Percentiles rank a stretch among this genome's conserved stretches.
These are phyloP conservation scores for Macaranga tanarius DNA, from an alignment of 441 rosid species.

Conservation along the genomic window DNA sequence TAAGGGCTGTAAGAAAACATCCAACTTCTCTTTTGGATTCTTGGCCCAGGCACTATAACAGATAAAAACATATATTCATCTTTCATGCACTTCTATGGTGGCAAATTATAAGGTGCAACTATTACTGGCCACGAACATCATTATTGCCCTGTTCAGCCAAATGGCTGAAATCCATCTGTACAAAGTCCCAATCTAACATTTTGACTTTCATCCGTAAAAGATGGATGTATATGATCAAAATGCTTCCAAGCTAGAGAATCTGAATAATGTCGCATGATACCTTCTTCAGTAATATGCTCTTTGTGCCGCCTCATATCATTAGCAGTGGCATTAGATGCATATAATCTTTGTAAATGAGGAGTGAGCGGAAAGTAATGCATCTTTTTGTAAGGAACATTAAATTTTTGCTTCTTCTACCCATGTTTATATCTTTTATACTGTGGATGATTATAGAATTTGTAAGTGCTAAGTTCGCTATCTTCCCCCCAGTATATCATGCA, in stretches of 20 bases:
- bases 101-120: no score
- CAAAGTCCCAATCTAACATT: not conserved
- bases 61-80: no score
- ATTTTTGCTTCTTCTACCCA: no score
- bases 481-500: no score
- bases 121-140: no score
- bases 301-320: not conserved
- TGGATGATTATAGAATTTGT: no score
- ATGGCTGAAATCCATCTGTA: not conserved
- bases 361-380: no score
- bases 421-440: no score
- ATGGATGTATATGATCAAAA: not conserved
- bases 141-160: not conserved
- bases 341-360: no score
- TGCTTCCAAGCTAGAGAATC: not conserved
- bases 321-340: not conserved
- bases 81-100: no score
- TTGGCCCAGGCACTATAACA: not conserved
- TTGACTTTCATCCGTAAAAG: not conserved
- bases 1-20: not conserved
- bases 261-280: not conserved
- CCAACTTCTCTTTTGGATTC: not conserved
- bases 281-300: not conserved
- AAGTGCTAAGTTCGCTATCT: no score
- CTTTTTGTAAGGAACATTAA: no score